Evolutionary conservation across 306 rosid species (phyloP), one percentile per base, ranked within the genome.

Genomic region (Vigna trinervia): DNA sequence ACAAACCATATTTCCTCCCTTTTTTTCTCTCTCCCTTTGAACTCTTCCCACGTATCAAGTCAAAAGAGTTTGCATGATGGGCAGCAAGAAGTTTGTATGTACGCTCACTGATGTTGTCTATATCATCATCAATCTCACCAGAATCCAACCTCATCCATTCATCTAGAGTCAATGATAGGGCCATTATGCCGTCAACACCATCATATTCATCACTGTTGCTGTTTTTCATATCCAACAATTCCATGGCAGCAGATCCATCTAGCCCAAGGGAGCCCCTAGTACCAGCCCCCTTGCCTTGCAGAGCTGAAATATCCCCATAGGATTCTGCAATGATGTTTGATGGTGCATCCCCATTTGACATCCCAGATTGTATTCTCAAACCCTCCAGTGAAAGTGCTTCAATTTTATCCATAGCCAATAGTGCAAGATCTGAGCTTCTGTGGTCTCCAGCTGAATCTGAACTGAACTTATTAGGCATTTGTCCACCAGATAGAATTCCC

Each of bases 111-210:
- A 89, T 90, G 70, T 83, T 80, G 52, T 88, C 92, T 72, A 86
- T 90, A 81, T 92, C 97, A 60, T 86, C 96, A 71, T 85, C 97
- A 43, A 95, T 82, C 72, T 95, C 93, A 20, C 98, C 93, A 6
- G 97, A 90, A 86, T 95, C 98, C n/a, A 90, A 47, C 78, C 87
- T 90, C 91, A 86, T 88, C 98, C 97, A 95, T 80, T 95, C 98
- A 79, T 95, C 97, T 48, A 92, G 96, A 68, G 93, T 89, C 54
- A 95, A 81, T 17, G 98, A 89, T 14, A 95, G 84, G 54, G 87
- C 90, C 93, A 95, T 95, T 76, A 90, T 73, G 68, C 89, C 98
- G 54, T 95, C 98, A 69, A 88, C 76, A 34, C 72, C 87, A 22
- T 65, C 84, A 41, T 41, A 41, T 41, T 41, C 46, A 6, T 80